phyloP scores from a whole-genome alignment of 1,284 basidiomycete genomes.

The Papiliotrema nemorosa region DNA sequence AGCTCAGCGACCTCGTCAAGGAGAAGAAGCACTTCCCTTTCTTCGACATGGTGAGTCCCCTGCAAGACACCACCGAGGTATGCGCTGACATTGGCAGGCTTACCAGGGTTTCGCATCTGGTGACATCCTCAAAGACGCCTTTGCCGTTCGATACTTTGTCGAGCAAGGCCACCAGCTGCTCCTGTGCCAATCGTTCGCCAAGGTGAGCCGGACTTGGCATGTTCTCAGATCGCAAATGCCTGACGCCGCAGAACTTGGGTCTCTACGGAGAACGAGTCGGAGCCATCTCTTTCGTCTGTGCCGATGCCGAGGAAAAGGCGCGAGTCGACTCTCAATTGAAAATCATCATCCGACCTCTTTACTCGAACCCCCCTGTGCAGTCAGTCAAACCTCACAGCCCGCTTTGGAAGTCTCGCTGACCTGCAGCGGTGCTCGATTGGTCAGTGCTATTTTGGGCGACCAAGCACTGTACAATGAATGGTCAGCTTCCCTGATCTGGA shows the following conservation, averaged over 20 bases:
- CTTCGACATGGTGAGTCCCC: constrained; percentile 57
- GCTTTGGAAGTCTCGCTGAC: constrained; percentile 13
- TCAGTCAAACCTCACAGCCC: constrained; percentile 12
- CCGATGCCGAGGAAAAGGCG: constrained; percentile 74
- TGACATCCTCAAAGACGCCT: constrained; percentile 82
- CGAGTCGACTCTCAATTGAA: constrained; percentile 91
- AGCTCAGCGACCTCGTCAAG: constrained; percentile 82
- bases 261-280: constrained; percentile 96
- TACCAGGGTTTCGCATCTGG: constrained; percentile 96
- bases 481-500: not conserved
- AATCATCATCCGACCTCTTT: constrained; percentile 95
- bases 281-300: constrained; percentile 80
- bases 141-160: constrained; percentile 92
- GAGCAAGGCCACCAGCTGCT: constrained; percentile 80
- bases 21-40: constrained; percentile 57
- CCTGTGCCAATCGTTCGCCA: constrained; percentile 91
- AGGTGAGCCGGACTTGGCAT: constrained; percentile 53
- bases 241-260: constrained; percentile 72
- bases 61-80: constrained; percentile 1
- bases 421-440: constrained; percentile 76
- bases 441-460: constrained; percentile 73
- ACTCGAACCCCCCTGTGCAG: constrained; percentile 96
- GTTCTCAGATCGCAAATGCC: not conserved
- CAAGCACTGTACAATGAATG: constrained; percentile 78
- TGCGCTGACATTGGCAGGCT: constrained; percentile 68